These are phyloP conservation scores for Liriodendron chinense DNA, from an alignment of 164 flowering plant genomes.

Conservation along the genomic window DNA sequence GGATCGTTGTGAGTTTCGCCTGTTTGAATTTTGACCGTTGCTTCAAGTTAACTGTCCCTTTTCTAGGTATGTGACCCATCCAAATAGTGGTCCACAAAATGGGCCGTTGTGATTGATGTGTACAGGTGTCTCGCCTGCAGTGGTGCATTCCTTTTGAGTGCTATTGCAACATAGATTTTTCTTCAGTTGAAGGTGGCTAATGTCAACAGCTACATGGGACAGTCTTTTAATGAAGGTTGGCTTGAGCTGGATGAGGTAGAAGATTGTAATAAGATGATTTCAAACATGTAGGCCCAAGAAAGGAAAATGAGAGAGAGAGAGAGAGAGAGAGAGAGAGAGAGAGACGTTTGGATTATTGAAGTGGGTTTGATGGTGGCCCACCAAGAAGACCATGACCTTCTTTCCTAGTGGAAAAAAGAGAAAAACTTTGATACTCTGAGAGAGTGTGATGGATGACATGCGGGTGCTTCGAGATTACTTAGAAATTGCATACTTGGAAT, in stretches of 20 bases:
- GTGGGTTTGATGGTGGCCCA: background rate
- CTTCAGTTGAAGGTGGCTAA: background rate
- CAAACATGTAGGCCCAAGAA: background rate
- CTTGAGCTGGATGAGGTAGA: background rate
- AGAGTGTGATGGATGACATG: no score
- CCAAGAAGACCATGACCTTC: background rate
- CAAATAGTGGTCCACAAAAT: background rate
- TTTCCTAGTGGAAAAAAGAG: background rate
- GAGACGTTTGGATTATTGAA: background rate
- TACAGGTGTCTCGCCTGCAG: background rate
- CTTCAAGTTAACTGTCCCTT: background rate
- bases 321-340: background rate
- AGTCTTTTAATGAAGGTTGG: conserved; percentile 1
- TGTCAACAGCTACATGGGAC: background rate
- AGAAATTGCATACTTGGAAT: no score
- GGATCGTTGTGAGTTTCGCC: no score
- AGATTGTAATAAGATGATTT: background rate
- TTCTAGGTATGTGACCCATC: background rate
- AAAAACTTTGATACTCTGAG: no score
- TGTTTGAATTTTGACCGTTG: no score
- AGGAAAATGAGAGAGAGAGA: background rate
- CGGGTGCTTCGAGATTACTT: no score
- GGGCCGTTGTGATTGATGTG: background rate
- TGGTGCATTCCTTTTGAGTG: background rate
- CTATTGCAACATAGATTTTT: background rate